Base-by-base conservation (phyloP, 176 grass and related monocot species). In the Lolium rigidum region DNA sequence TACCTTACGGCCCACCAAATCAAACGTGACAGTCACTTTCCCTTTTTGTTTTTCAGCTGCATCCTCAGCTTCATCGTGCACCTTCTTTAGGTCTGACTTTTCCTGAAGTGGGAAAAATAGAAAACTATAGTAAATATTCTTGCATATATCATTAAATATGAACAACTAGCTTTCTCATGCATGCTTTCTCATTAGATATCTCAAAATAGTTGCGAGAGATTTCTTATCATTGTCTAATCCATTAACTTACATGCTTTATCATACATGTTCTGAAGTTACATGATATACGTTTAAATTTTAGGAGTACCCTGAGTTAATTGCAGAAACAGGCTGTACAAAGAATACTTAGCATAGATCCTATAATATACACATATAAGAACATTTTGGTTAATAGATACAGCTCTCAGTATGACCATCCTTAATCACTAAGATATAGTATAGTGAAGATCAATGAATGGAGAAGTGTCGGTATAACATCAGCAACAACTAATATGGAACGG, bases 1-100 rank as follows among this genome's bases (percentile, higher is more conserved):
- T 89, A 98, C 97, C 97, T 98, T 98, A 37, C 94, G 94, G 11
- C 97, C 97, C 84, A 99, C 86, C 92, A 99, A 90, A 94, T 98
- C 97, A 83, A 98, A 98, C 47, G 94, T 94, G 39, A 98, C 83
- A n/a, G 91, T 86, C 16, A 96, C 88, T 86, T 94, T 98, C 37
- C 89, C 87, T 75, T 88, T 92, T 28, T 82, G 74, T 51, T 63
- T 95, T 84, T 90, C 82, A 76, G 89, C 88, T 76, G 90, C 90
- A 86, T 91, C 94, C 87, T 96, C 81, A 85, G 82, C 84, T 89
- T 94, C 92, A 46, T 94, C 85, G 13, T 92, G 88, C 72, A 93
- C 84, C 86, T 93, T 88, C 77, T 88, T 92, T 79, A 96, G 68
- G 79, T 76, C 84, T 47, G 89, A 83, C 79, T 94, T 99, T 71